phyloP scores from a whole-genome alignment of 2,329 filamentous ascomycete species.

The Aspergillus puulaauensis region DNA sequence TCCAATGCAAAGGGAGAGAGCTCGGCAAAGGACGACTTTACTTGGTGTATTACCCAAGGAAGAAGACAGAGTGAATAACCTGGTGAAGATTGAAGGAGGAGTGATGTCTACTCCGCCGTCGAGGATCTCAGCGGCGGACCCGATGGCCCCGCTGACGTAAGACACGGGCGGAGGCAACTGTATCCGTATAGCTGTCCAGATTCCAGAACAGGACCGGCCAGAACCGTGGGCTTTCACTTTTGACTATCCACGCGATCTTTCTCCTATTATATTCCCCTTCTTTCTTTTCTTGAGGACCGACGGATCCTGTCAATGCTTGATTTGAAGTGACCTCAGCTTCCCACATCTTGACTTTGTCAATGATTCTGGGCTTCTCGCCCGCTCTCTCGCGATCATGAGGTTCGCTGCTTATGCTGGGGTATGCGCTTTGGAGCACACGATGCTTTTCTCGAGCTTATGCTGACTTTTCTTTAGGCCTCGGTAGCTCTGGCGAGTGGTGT shows the following conservation, averaged over 20 bases:
- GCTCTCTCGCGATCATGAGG: slow-evolving; percentile 41
- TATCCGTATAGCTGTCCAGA: slow-evolving; percentile 27
- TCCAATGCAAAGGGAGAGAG: neutral
- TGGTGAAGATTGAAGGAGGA: neutral
- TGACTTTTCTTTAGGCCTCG: slow-evolving; percentile 60
- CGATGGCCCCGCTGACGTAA: slow-evolving; percentile 21
- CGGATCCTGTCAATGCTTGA: slow-evolving; percentile 18
- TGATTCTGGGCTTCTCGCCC: slow-evolving; percentile 28
- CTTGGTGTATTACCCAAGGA: neutral
- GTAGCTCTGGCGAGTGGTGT: slow-evolving; percentile 80
- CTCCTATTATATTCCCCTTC: neutral
- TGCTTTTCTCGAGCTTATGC: neutral
- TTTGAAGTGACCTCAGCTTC: slow-evolving; percentile 7
- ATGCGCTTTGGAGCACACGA: slow-evolving; percentile 15
- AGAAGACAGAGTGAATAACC: neutral
- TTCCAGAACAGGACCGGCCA: neutral
- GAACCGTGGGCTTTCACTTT: slow-evolving; percentile 10
- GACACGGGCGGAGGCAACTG: slow-evolving; percentile 1
- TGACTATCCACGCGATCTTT: slow-evolving; percentile 15
- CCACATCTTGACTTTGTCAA: slow-evolving; percentile 21
- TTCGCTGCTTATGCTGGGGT: slow-evolving; percentile 54
- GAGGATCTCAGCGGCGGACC: neutral
- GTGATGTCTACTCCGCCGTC: neutral
- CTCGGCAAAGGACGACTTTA: neutral
- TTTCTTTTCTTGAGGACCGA: neutral